These are phyloP conservation scores for Colletotrichum caudatum DNA, from an alignment of 2,329 filamentous ascomycete genomes.

Conservation along the genomic window DNA sequence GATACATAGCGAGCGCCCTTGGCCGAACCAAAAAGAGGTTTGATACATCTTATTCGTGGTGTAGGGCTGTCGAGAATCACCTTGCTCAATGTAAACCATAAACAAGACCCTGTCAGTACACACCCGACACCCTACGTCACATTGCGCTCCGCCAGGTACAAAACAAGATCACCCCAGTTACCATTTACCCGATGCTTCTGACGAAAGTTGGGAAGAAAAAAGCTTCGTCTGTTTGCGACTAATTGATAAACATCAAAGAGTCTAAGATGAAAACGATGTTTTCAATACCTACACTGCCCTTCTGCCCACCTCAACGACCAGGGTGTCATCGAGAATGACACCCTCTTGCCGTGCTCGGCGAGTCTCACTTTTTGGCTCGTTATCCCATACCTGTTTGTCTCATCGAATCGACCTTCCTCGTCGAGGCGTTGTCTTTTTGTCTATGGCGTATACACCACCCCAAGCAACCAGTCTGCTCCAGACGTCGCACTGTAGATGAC, in stretches of 20 bases:
- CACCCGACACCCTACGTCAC: slow-evolving; percentile 21
- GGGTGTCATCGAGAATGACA: slow-evolving; percentile 1
- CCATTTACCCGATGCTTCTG: slow-evolving; percentile 18
- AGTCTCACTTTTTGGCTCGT: slow-evolving; percentile 22
- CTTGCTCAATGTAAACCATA: neutral
- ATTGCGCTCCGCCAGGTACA: slow-evolving; percentile 17
- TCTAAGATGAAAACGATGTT: slow-evolving; percentile 28
- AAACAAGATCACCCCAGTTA: slow-evolving; percentile 21
- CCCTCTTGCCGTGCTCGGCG: slow-evolving; percentile 26
- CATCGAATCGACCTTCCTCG: slow-evolving; percentile 23
- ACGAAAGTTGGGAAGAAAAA: slow-evolving; percentile 11
- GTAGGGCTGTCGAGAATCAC: neutral
- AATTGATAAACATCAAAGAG: neutral
- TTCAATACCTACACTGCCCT: neutral
- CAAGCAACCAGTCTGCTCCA: neutral
- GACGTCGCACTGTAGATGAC: neutral
- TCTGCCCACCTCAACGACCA: neutral
- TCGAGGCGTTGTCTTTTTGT: slow-evolving; percentile 12
- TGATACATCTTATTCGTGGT: neutral
- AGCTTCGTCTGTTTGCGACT: slow-evolving; percentile 32
- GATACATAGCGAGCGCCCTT: neutral
- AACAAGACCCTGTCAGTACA: neutral
- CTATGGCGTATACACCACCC: neutral
- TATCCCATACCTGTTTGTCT: slow-evolving; percentile 13
- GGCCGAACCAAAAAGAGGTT: neutral